Percentiles rank a stretch among this genome's conserved stretches.
Conservation (phyloP, 2,329 filamentous ascomycete genomes). For the Claviceps pusilla region DNA sequence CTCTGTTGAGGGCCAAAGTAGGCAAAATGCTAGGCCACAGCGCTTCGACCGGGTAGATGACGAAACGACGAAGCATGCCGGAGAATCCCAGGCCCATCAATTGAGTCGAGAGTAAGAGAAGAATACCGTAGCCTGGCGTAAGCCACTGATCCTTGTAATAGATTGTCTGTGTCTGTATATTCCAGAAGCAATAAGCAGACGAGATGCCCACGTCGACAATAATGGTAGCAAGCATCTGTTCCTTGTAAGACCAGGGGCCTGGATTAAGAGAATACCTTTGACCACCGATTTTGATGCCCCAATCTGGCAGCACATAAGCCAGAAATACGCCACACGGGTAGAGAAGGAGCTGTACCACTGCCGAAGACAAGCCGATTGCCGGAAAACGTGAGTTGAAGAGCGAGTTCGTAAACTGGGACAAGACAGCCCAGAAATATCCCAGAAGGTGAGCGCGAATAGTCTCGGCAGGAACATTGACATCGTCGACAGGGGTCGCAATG, state of each 20-base stretch:
- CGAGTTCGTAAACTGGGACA: conserved; percentile 6
- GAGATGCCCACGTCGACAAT: conserved; percentile 38
- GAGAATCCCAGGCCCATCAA: conserved; percentile 41
- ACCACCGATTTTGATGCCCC: conserved; percentile 27
- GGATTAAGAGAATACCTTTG: conserved; percentile 32
- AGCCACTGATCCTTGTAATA: conserved; percentile 27
- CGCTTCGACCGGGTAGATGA: conserved; percentile 35
- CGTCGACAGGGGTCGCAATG: conserved; percentile 14
- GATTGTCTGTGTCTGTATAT: conserved; percentile 21
- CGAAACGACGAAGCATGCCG: conserved; percentile 32
- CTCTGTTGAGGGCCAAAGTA: conserved; percentile 31
- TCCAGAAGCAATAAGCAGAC: conserved; percentile 11
- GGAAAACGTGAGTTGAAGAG: conserved; percentile 8
- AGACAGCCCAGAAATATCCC: conserved; percentile 14
- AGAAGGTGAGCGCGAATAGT: conserved; percentile 15
- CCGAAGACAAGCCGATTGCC: conserved; percentile 1
- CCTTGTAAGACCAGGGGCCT: conserved; percentile 40
- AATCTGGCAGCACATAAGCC: conserved; percentile 28
- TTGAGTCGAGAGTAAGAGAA: conserved; percentile 32
- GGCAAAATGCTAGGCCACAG: conserved; percentile 37
- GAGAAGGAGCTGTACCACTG: conserved; percentile 23
- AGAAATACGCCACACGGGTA: conserved; percentile 31
- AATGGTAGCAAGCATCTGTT: conserved; percentile 44
- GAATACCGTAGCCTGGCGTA: conserved; percentile 29
- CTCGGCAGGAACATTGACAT: conserved; percentile 14